These are phyloP conservation scores for Camellia japonica DNA, from an alignment of 148 eudicot species.

Conservation along the genomic window DNA sequence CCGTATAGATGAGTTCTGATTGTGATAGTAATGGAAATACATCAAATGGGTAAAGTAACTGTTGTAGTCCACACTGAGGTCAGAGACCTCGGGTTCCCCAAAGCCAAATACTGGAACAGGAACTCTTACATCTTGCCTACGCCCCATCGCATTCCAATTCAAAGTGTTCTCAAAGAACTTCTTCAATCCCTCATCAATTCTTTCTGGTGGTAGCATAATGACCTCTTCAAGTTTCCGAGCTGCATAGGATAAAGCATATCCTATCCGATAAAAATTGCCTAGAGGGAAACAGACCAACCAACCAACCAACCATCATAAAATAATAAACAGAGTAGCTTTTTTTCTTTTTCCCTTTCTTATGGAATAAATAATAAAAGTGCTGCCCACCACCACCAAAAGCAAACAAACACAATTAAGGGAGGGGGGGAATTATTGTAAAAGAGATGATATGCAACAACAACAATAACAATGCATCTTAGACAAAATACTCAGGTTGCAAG, in stretches of 20 bases:
- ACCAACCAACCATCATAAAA: neutral
- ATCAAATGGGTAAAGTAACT: constrained; percentile 23
- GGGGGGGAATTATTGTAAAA: neutral
- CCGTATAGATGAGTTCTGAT: constrained; percentile 6
- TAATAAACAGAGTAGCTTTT: neutral
- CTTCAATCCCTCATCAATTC: constrained; percentile 23
- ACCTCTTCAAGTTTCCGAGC: constrained; percentile 24
- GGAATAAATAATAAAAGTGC: too few species aligned
- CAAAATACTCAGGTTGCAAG: neutral
- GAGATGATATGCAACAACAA: neutral
- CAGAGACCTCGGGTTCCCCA: constrained; percentile 13
- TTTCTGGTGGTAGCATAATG: constrained; percentile 26
- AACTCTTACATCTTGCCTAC: constrained; percentile 26
- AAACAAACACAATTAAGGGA: neutral
- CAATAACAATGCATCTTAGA: neutral
- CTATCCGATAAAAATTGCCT: constrained; percentile 36
- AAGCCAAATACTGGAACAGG: constrained; percentile 23
- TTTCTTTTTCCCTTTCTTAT: neutral
- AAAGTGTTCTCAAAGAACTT: constrained; percentile 28
- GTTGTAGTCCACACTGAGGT: constrained; percentile 14
- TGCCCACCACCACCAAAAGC: neutral
- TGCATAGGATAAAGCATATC: constrained; percentile 37
- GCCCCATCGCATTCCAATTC: constrained; percentile 26
- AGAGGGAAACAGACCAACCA: neutral
- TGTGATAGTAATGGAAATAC: constrained; percentile 27